Evolutionary conservation across 2,329 filamentous ascomycete species (phyloP), one percentile per base, ranked within the genome.

Genomic region (Knufia fluminis): DNA sequence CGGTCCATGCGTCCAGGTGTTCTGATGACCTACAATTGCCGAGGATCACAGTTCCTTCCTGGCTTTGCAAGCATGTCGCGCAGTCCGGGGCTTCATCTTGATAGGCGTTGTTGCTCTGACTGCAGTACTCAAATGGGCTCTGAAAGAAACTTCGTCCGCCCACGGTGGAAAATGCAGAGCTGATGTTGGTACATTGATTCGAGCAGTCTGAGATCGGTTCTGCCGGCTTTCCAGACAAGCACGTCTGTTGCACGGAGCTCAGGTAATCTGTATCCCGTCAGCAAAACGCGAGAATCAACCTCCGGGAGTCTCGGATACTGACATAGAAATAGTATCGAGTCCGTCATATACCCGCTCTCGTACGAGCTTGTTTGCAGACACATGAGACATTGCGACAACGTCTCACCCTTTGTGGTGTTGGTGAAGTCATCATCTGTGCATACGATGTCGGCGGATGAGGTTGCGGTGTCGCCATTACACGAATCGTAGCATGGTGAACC

Each of bases 321-420:
- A 48, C 45, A 48, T 10, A 48, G 26, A 39, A 48, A 48, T 14
- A 48, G 19, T n/a, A 40, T 40, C n/a, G 45, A 39, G 23, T 48
- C 45, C 2, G 45, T 40, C 45, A 48, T 48, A 7, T 14, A 40
- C 8, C 45, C 45, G 19, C 33, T 39, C 45, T 48, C 6, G 24
- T 48, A 48, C 8, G 22, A 35, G 45, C 45, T 48, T 14, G 14
- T 26, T 14, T 48, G 19, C 33, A 48, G n/a, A 20, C 45, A 48
- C 17, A 14, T 24, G 2, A 48, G 20, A 33, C 45, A 48, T 40
- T 31, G 19, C 35, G 22, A 22, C 33, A 48, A 31, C 3, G 20
- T 17, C 10, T 40, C 6, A 12, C 45, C 45, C 14, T 28, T 48
- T 4, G 24, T 31, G 2, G 45, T 39, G 22, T 48, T 39, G 14